phyloP scores from a whole-genome alignment of 1,284 basidiomycete species.

The Meira miltonrushii region DNA sequence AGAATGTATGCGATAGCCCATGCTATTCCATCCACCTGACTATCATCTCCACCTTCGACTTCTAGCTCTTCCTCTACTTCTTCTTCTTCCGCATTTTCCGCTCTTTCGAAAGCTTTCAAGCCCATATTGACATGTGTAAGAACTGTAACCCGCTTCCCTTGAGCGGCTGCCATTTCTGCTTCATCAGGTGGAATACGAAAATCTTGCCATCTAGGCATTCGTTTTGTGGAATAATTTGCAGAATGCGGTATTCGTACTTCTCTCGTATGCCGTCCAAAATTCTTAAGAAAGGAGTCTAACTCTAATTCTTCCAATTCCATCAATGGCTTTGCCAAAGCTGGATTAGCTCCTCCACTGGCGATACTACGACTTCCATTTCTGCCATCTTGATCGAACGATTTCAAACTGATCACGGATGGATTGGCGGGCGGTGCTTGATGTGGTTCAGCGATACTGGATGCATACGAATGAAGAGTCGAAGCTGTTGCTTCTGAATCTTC shows the following conservation, averaged over 20 bases:
- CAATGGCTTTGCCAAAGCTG: constrained; percentile 35
- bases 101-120: constrained; percentile 21
- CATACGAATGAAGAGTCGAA: background rate
- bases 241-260: constrained; percentile 40
- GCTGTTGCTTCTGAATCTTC: constrained; percentile 1
- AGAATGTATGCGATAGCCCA: constrained; percentile 51
- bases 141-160: constrained; percentile 19
- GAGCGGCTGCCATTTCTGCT: constrained; percentile 26
- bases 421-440: background rate
- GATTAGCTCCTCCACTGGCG: constrained; percentile 34
- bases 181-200: constrained; percentile 42
- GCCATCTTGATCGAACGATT: constrained; percentile 6
- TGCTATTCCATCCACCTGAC: constrained; percentile 45
- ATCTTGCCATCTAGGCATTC: constrained; percentile 50
- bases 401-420: constrained; percentile 10
- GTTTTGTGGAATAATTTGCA: constrained; percentile 20
- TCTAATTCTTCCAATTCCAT: constrained; percentile 50
- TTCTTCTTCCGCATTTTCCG: constrained; percentile 14
- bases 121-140: constrained; percentile 45
- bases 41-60: constrained; percentile 17
- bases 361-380: constrained; percentile 11
- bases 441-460: background rate
- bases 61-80: constrained; percentile 1
- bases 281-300: constrained; percentile 45
- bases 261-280: constrained; percentile 45